phyloP scores from a whole-genome alignment of 2,329 filamentous ascomycete species.

The Fusarium heterosporum region DNA sequence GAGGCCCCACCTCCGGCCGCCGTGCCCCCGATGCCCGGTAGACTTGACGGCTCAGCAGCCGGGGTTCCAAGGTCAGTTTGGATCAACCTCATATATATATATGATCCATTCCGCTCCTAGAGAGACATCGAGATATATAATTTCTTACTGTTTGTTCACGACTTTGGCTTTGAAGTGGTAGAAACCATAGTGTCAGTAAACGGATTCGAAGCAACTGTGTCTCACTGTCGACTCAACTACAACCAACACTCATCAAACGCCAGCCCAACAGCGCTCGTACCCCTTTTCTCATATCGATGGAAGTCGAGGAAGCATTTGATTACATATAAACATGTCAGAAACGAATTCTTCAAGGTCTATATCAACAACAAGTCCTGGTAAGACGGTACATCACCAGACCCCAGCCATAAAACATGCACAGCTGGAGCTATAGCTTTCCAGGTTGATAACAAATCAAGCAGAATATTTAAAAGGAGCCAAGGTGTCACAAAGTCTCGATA shows the following conservation, averaged over 20 bases:
- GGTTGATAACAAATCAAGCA: background rate
- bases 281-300: background rate
- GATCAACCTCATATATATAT: conserved; percentile 2
- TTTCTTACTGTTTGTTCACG: background rate
- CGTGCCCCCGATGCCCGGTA: conserved; percentile 13
- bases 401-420: too few relatives aligned
- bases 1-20: conserved; percentile 26
- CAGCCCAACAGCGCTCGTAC: background rate
- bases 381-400: background rate
- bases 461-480: background rate
- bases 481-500: conserved; percentile 7
- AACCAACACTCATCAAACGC: background rate
- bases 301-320: background rate
- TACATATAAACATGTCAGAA: conserved; percentile 9
- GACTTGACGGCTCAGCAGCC: background rate
- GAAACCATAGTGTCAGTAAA: conserved; percentile 18
- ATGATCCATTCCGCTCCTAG: rapidly evolving
- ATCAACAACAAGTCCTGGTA: conserved; percentile 12
- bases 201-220: conserved; percentile 27
- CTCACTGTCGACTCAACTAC: background rate
- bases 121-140: too few relatives aligned
- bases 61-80: background rate
- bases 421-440: background rate
- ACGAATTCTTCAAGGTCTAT: background rate
- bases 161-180: too few relatives aligned